Conservation (phyloP, 106 monocot genomes). For the Apostasia ramifera region DNA sequence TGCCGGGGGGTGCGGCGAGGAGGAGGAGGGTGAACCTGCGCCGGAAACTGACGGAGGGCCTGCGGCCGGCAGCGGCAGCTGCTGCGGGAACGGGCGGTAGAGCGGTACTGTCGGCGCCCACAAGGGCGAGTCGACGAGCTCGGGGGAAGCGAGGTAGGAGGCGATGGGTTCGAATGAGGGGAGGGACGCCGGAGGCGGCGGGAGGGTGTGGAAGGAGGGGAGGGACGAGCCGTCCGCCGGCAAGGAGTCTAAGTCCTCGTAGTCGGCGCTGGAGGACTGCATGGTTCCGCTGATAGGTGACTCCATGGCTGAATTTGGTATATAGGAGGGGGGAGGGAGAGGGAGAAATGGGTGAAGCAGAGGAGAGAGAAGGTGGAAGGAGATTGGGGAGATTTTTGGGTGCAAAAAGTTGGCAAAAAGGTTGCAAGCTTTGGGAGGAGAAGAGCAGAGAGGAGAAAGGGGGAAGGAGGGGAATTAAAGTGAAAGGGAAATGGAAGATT, state of each 20-base stretch:
- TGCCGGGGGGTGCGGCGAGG: not conserved
- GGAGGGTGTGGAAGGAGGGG: constrained; percentile 1
- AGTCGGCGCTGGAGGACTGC: constrained; percentile 8
- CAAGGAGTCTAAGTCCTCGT: not conserved
- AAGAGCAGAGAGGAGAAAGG: too few relatives aligned
- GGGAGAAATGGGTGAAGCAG: too few relatives aligned
- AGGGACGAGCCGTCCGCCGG: not conserved
- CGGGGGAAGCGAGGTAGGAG: not conserved
- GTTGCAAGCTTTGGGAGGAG: constrained; percentile 1
- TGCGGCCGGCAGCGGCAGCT: not conserved
- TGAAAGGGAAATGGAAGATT: not conserved
- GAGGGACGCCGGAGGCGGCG: not conserved
- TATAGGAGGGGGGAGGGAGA: too few relatives aligned
- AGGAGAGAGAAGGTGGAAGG: too few relatives aligned
- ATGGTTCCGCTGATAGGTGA: constrained; percentile 2
- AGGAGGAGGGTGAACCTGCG: not conserved
- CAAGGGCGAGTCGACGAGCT: not conserved
- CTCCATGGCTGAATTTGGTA: constrained; percentile 5
- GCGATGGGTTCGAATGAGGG: not conserved
- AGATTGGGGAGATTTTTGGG: too few relatives aligned
- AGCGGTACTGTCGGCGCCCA: not conserved
- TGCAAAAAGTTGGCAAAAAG: not conserved
- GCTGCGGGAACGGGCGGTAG: not conserved
- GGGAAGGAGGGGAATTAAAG: too few relatives aligned
- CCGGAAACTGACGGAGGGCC: not conserved